Evolutionary conservation across 2,329 filamentous ascomycete genomes (phyloP), one percentile per base, ranked within the genome.

Genomic region (Aspergillus piperis): DNA sequence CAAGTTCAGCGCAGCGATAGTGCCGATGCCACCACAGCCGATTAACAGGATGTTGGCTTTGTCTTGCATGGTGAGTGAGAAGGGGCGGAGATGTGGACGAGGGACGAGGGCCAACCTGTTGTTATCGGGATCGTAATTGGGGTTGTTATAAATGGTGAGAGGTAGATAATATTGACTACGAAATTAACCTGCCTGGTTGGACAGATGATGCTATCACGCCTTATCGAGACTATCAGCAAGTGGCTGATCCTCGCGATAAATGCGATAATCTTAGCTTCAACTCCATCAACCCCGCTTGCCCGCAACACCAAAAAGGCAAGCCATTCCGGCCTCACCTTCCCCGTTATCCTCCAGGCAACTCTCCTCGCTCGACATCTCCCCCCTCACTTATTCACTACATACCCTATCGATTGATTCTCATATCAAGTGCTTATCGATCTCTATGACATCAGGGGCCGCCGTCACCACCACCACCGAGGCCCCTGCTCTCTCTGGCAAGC

Each of bases 1-100:
- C 5, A 88, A 75, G 41, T 82, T 83, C 51, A 84, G 80, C 3
- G 84, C 84, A 5, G 81, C 80, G 69, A 88, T 84, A 1, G 84
- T 82, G 13, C 86, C 86, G 2, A 88, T 81, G 3, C 83, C 84
- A 7, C 86, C 86, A 7, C 77, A 77, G 15, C 86, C 85, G 13
- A 88, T 74, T 15, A 88, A 64, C 3, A 87, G 77, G 2, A 87
- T 77, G 23, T 73, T 78, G 2, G 73, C 64, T 63, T 80, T 80
- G n/a, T 54, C 17, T 19, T 54, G 52, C 52, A 54, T 54, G 8
- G 4, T 54, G 38, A 23, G 25, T 8, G 25, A 6, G 44, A 4
- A 8, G 17, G 19, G 21, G 21, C n/a, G 21, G 8, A 23, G 44
- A 15, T 36, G 41, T 13, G 7, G 17, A 44, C 2, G 10, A 17